A percentile compares a stretch with the other conserved stretches of the same genome.
These are phyloP conservation scores for Thuja plicata DNA, from an alignment of 83 land plant genomes.

Conservation along the genomic window DNA sequence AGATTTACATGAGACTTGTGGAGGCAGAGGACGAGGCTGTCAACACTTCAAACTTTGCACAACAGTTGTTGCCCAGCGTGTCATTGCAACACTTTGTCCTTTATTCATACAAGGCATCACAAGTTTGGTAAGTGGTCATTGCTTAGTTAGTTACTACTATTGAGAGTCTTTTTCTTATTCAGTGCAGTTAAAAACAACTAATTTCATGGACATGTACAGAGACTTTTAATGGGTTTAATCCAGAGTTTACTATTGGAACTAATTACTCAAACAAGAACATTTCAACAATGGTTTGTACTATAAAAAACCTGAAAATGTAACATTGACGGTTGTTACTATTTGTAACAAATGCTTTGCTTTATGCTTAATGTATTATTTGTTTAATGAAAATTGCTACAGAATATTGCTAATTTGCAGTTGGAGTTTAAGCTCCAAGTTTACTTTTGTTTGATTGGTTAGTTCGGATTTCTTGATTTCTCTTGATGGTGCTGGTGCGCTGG, in stretches of 20 bases:
- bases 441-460: not conserved
- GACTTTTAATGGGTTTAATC: not conserved
- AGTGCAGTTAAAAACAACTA: not conserved
- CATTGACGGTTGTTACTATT: not conserved
- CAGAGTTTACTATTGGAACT: not conserved
- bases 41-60: slow-evolving; percentile 30
- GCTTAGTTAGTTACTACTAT: not conserved
- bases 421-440: not conserved
- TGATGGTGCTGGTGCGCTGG: not conserved
- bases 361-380: not conserved
- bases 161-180: not conserved
- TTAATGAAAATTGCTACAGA: not conserved
- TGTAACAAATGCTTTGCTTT: not conserved
- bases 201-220: not conserved
- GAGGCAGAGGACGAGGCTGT: slow-evolving; percentile 36
- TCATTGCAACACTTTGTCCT: slow-evolving; percentile 68
- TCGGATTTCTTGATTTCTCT: not conserved
- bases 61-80: slow-evolving; percentile 64
- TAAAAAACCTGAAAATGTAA: not conserved
- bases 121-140: slow-evolving; percentile 42
- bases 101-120: slow-evolving; percentile 82
- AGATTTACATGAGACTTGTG: slow-evolving; percentile 31
- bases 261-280: not conserved
- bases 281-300: not conserved
- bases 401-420: not conserved